Percentiles rank a stretch among this genome's conserved stretches.
phyloP scores from a whole-genome alignment of 73 alveolate genomes.

The Diophrys sp. region DNA sequence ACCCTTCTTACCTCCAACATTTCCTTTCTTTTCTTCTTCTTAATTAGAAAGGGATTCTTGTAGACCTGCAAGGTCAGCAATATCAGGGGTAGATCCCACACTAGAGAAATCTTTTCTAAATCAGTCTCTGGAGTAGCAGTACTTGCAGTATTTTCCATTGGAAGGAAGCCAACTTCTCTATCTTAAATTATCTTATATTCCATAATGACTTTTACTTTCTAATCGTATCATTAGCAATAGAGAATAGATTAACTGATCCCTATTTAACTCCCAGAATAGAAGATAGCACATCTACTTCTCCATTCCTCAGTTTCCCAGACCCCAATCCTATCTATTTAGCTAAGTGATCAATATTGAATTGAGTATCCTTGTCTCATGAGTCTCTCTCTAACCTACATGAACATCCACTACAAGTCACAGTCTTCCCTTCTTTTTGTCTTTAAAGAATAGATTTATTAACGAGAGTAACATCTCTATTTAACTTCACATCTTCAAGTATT shows the following conservation, averaged over 20 bases:
- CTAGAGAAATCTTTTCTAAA: constrained; percentile 22
- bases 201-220: constrained; percentile 75
- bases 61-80: constrained; percentile 39
- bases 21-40: constrained; percentile 60
- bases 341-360: constrained; percentile 75
- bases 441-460: constrained; percentile 88
- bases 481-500: constrained; percentile 46
- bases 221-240: constrained; percentile 87
- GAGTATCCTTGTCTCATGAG: constrained; percentile 67
- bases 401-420: constrained; percentile 75
- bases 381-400: not conserved
- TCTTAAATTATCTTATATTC: constrained; percentile 75
- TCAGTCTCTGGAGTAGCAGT: not conserved
- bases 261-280: constrained; percentile 71
- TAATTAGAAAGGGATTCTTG: constrained; percentile 21
- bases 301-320: constrained; percentile 89
- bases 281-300: constrained; percentile 76
- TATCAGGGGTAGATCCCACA: constrained; percentile 54
- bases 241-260: constrained; percentile 92
- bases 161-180: constrained; percentile 81
- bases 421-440: constrained; percentile 90
- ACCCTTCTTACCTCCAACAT: constrained; percentile 19
- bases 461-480: constrained; percentile 31
- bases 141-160: constrained; percentile 69
- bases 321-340: constrained; percentile 87